phyloP scores from a whole-genome alignment of 495 filamentous ascomycete genomes.

The Aspergillus mulundensis region DNA sequence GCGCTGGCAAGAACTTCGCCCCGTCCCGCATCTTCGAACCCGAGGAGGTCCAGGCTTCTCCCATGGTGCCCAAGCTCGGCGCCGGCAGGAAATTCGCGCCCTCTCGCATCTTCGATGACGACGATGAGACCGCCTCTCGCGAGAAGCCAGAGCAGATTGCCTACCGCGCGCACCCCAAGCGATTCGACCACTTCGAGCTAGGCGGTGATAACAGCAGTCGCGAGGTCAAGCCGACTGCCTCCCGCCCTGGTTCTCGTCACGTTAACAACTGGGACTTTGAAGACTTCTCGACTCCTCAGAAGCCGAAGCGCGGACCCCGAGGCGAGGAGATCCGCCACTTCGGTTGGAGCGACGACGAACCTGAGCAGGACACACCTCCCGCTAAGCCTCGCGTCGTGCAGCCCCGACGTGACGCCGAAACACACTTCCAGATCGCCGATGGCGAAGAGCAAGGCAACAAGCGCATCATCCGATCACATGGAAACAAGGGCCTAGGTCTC shows the following conservation, averaged over 20 bases:
- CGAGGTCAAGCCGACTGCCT: constrained; percentile 34
- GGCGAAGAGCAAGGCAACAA: constrained; percentile 20
- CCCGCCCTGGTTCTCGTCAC: constrained; percentile 56
- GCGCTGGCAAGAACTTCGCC: constrained; percentile 66
- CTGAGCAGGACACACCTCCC: constrained; percentile 54
- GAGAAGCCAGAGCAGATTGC: constrained; percentile 39
- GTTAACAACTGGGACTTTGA: constrained; percentile 76
- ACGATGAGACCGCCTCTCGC: constrained; percentile 44
- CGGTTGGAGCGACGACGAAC: constrained; percentile 65
- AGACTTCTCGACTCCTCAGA: constrained; percentile 78
- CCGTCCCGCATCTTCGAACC: constrained; percentile 67
- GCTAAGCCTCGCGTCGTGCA: constrained; percentile 53
- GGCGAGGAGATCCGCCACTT: constrained; percentile 64
- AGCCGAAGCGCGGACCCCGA: constrained; percentile 50
- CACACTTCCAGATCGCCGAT: constrained; percentile 74
- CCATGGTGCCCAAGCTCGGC: constrained; percentile 49
- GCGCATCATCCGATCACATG: constrained; percentile 40
- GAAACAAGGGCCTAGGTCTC: constrained; percentile 63
- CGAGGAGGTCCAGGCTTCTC: constrained; percentile 18
- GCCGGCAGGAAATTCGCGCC: constrained; percentile 59
- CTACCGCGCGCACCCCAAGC: constrained; percentile 63
- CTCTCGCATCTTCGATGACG: constrained; percentile 62
- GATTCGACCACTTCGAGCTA: constrained; percentile 86
- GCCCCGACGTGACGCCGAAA: constrained; percentile 70
- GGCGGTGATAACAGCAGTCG: constrained; percentile 51